Conservation (phyloP, 768 basidiomycete species). For the Cystobasidium onofrii region DNA sequence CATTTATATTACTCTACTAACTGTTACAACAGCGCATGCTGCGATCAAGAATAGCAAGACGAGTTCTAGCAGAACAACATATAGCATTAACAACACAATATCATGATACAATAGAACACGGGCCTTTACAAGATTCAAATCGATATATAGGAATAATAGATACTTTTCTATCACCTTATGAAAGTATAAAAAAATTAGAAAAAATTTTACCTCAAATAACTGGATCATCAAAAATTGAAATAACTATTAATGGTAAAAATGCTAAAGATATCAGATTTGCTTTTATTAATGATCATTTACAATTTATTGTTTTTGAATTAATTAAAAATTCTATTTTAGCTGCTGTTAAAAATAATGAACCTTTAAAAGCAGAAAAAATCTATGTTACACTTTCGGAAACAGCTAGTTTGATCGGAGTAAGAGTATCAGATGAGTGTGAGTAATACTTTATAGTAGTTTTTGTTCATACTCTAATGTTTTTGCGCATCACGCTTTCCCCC, state of each 20-base stretch:
- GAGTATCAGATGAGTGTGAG: slow-evolving; percentile 82
- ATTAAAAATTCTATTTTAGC: slow-evolving; percentile 57
- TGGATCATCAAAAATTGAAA: slow-evolving; percentile 51
- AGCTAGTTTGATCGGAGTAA: slow-evolving; percentile 63
- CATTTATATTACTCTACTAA: too few species aligned
- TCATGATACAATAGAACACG: slow-evolving; percentile 35
- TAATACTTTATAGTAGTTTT: too few species aligned
- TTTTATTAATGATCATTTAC: slow-evolving; percentile 74
- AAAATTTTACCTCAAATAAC: slow-evolving; percentile 55
- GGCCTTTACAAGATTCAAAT: neutral
- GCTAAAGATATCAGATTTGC: slow-evolving; percentile 63
- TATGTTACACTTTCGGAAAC: slow-evolving; percentile 67
- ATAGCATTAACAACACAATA: slow-evolving; percentile 65
- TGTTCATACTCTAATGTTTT: too few species aligned
- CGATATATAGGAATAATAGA: slow-evolving; percentile 23
- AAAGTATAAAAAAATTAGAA: slow-evolving; percentile 28
- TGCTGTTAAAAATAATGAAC: slow-evolving; percentile 48
- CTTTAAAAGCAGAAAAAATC: slow-evolving; percentile 46
- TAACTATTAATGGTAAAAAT: neutral
- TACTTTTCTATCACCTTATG: slow-evolving; percentile 7
- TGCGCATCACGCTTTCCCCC: too few species aligned
- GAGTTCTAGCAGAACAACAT: slow-evolving; percentile 82
- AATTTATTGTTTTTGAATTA: slow-evolving; percentile 78
- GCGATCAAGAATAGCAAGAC: slow-evolving; percentile 76
- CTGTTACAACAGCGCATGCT: slow-evolving; percentile 89